A percentile compares a stretch with the other conserved stretches of the same genome.
Conservation (phyloP, 805 yeast species). For the Monosporozyma yasuniensis region DNA sequence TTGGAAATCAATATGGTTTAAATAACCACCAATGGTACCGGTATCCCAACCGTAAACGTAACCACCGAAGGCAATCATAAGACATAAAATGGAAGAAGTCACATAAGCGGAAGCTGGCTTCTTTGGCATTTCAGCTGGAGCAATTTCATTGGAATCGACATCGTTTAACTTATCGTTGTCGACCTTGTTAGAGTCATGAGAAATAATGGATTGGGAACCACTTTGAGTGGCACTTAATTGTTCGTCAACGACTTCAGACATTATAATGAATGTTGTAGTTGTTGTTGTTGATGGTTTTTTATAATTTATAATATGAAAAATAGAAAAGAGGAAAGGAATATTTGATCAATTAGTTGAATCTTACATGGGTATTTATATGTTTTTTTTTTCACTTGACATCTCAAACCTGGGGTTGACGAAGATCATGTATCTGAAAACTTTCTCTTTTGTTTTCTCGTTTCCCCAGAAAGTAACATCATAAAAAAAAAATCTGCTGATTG, state of each 20-base stretch:
- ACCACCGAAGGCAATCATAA: conserved; percentile 27
- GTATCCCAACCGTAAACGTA: conserved; percentile 71
- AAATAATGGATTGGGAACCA: conserved; percentile 4
- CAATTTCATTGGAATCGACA: neutral
- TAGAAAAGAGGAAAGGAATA: neutral
- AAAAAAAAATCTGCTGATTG: neutral
- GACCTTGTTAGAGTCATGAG: conserved; percentile 2
- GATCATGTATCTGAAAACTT: too few species aligned
- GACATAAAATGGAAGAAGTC: conserved; percentile 27
- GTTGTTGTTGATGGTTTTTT: neutral
- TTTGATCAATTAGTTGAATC: neutral
- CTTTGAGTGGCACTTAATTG: neutral
- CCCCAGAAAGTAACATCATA: neutral
- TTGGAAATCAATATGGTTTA: conserved; percentile 45
- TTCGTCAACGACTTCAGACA: conserved; percentile 1
- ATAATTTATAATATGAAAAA: neutral
- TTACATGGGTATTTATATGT: neutral
- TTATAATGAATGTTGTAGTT: neutral
- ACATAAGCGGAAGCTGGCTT: conserved; percentile 30
- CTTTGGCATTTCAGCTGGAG: conserved; percentile 20
- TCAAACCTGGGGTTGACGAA: too few species aligned
- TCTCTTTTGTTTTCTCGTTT: neutral
- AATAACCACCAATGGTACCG: conserved; percentile 71
- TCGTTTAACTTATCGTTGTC: conserved; percentile 2
- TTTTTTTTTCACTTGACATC: too few species aligned